Evolutionary conservation across 1,284 basidiomycete genomes (phyloP), one percentile per base, ranked within the genome.

Genomic region (Leccinum fuscescens): DNA sequence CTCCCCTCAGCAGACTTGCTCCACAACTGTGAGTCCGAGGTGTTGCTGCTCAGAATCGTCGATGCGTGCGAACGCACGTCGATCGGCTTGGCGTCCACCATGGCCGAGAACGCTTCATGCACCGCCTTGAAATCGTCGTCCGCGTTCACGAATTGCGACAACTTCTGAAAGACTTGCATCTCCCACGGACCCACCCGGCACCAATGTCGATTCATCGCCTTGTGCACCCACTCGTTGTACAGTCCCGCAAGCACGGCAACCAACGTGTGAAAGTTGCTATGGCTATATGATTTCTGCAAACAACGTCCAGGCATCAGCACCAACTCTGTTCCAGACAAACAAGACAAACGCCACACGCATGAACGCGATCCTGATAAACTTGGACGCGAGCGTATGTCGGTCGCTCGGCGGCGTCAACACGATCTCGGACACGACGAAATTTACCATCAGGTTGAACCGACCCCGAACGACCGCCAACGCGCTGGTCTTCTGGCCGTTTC

Each of bases 281-380:
- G 79, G 48, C 80, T 78, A 72, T 94, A 96, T 58, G 89, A 88
- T 86, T 93, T 93, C 93, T 94, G 73, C 22, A 14, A 4, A 22
- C 46, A 56, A 49, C 46, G 58, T n/a, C 35, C 15, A 27, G 27
- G 22, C 54, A 60, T 61, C 60, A 62, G 57, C 57, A 59, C 56
- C 51, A 6, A 35, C 51, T 27, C 46, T 29, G 27, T 29, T n/a
- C 44, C 44, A 48, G 22, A 48, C 11, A 22, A 22, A 22, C 17
- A 14, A 48, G 20, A 48, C 8, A 22, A 22, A 44, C 33, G 15
- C 35, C 12, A 44, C 39, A 79, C 88, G 72, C 68, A 94, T 92
- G 82, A 90, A 94, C 51, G 94, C 93, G 62, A 96, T 79, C 33
- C 92, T 86, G 66, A 96, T 89, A 70, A 96, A 88, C 76, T 94